Conservation (phyloP, 257 asterid species). For the Datura wrightii region DNA sequence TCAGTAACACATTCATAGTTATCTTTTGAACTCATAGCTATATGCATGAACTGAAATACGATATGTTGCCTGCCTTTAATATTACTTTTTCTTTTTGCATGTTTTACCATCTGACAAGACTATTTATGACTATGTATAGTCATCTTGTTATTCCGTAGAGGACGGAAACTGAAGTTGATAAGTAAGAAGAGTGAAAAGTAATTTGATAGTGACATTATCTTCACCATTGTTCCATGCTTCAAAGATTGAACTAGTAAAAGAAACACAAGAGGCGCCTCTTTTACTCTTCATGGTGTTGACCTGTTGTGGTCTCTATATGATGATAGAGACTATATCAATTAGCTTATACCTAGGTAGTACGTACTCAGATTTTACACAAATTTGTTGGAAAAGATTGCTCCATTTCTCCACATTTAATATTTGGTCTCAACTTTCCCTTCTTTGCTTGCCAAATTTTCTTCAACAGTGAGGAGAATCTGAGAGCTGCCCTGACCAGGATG, state of each 20-base stretch:
- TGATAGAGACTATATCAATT: slow-evolving; percentile 2
- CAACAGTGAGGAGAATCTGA: slow-evolving; percentile 85
- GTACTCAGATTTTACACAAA: not conserved
- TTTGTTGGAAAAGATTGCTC: not conserved
- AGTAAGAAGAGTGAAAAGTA: not conserved
- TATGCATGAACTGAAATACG: not conserved
- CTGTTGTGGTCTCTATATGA: not conserved
- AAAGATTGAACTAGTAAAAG: slow-evolving; percentile 6
- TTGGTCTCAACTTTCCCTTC: not conserved
- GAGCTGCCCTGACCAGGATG: slow-evolving; percentile 87
- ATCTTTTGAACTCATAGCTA: not conserved
- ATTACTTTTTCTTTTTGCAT: not conserved
- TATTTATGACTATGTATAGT: not conserved
- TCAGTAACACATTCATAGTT: not conserved
- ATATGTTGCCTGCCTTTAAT: not conserved
- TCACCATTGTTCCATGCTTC: slow-evolving; percentile 3
- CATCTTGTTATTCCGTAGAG: not conserved
- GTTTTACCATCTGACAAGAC: not conserved
- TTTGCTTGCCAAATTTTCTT: slow-evolving; percentile 36
- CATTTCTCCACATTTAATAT: not conserved
- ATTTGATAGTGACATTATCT: slow-evolving; percentile 1
- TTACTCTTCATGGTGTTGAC: not conserved
- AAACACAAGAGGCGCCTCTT: not conserved
- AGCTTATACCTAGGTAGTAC: slow-evolving; percentile 2
- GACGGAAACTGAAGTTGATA: not conserved